Evolutionary conservation across 2,329 filamentous ascomycete species (phyloP).

Genomic region (Cordyceps militaris): DNA sequence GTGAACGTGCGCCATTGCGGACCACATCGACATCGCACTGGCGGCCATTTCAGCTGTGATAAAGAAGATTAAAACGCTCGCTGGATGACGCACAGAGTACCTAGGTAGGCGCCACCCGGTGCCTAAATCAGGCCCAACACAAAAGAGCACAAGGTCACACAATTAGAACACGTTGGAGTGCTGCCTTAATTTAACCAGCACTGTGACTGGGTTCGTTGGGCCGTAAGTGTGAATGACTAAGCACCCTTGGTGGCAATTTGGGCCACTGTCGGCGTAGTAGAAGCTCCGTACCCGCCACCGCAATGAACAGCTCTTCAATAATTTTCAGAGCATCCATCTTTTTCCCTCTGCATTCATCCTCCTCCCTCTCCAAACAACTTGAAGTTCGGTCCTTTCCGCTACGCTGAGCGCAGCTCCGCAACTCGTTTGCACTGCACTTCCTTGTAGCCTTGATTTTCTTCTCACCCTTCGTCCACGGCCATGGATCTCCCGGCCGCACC

Average conservation of each 20-base stretch:
- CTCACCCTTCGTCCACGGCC: neutral
- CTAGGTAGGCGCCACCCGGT: neutral
- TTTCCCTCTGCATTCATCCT: slow-evolving; percentile 5
- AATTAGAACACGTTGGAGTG: no score
- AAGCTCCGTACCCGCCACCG: slow-evolving; percentile 9
- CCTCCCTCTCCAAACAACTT: neutral
- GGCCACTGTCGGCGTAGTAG: neutral
- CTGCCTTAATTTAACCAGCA: no score
- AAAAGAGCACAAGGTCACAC: neutral
- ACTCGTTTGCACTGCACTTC: slow-evolving; percentile 10
- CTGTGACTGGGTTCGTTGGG: no score
- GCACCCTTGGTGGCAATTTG: neutral
- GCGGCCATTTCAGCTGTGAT: no score
- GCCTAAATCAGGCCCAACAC: slow-evolving; percentile 7
- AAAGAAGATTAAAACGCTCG: no score
- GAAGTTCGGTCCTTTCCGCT: neutral
- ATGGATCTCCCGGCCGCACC: slow-evolving; percentile 45
- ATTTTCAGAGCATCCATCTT: slow-evolving; percentile 6
- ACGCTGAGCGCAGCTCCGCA: slow-evolving; percentile 13
- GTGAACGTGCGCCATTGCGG: no score
- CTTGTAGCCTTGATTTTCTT: slow-evolving; percentile 9
- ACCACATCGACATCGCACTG: no score
- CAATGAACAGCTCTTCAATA: slow-evolving; percentile 7
- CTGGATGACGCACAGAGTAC: no score
- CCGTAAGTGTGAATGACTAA: slow-evolving; percentile 10